Conservation (phyloP, 495 filamentous ascomycete species). For the Lindgomyces ingoldianus region DNA sequence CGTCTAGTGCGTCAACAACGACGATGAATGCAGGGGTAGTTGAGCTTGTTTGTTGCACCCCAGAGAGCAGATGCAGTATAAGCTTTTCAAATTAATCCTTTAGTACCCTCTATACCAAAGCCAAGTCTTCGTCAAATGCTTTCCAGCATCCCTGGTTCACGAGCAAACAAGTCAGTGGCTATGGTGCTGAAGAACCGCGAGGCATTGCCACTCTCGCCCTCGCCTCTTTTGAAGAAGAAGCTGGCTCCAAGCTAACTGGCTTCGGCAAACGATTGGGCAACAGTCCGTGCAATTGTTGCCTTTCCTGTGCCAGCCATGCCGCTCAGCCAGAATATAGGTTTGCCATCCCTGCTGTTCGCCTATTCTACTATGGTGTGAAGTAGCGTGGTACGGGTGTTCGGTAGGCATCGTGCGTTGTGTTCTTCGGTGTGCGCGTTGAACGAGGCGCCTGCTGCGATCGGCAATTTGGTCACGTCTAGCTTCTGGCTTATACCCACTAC, state of each 20-base stretch:
- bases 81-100: constrained; percentile 18
- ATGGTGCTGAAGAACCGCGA: constrained; percentile 13
- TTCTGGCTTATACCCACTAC: background rate
- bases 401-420: constrained; percentile 32
- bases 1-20: constrained; percentile 8
- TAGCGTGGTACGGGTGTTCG: constrained; percentile 29
- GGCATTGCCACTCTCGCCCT: background rate
- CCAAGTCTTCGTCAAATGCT: constrained; percentile 18
- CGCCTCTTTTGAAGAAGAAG: constrained; percentile 24
- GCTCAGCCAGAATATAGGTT: constrained; percentile 25
- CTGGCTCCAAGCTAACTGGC: constrained; percentile 5
- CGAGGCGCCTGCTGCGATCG: constrained; percentile 21
- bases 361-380: constrained; percentile 25
- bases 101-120: background rate
- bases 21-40: background rate
- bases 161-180: constrained; percentile 17
- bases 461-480: constrained; percentile 10
- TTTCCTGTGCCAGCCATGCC: constrained; percentile 40
- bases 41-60: background rate
- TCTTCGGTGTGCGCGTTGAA: constrained; percentile 29
- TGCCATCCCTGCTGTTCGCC: constrained; percentile 17
- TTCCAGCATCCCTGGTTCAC: constrained; percentile 12
- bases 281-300: background rate
- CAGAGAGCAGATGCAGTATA: constrained; percentile 12
- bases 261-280: background rate